These are phyloP conservation scores for Coemansia sp. DNA, from an alignment of 192 early-diverging fungal genomes.

Conservation along the genomic window DNA sequence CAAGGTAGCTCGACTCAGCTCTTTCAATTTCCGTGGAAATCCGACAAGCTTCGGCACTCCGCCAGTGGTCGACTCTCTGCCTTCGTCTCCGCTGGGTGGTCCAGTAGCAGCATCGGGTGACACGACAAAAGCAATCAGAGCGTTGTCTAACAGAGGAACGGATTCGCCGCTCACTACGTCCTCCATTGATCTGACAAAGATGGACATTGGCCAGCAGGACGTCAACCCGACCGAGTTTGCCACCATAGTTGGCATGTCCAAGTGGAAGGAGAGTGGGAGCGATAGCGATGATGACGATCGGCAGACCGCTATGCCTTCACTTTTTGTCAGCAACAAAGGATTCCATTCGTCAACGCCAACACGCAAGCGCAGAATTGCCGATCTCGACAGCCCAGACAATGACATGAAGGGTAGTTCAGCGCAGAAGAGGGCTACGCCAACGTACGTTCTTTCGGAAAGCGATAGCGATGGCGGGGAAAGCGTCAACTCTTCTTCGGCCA, in stretches of 20 bases:
- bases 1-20: slow-evolving; percentile 21
- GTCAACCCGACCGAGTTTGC: slow-evolving; percentile 12
- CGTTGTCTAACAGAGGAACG: too few species aligned
- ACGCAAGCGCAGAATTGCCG: slow-evolving; percentile 23
- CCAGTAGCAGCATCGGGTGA: neutral
- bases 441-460: slow-evolving; percentile 14
- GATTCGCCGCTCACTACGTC: neutral
- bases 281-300: slow-evolving; percentile 3
- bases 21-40: slow-evolving; percentile 35
- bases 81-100: slow-evolving; percentile 12
- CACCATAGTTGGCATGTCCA: slow-evolving; percentile 7
- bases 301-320: neutral
- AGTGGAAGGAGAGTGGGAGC: slow-evolving; percentile 8
- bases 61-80: slow-evolving; percentile 2
- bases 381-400: slow-evolving; percentile 16
- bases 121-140: neutral
- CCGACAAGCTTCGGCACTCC: neutral
- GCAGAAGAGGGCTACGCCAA: slow-evolving; percentile 22
- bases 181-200: slow-evolving; percentile 13
- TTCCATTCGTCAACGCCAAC: neutral
- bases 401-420: neutral
- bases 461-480: slow-evolving; percentile 13
- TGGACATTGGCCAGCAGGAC: slow-evolving; percentile 7
- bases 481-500: neutral
- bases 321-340: neutral